A percentile compares a stretch with the other conserved stretches of the same genome.
phyloP scores from a whole-genome alignment of 768 basidiomycete species.

The Mycena leptocephala region DNA sequence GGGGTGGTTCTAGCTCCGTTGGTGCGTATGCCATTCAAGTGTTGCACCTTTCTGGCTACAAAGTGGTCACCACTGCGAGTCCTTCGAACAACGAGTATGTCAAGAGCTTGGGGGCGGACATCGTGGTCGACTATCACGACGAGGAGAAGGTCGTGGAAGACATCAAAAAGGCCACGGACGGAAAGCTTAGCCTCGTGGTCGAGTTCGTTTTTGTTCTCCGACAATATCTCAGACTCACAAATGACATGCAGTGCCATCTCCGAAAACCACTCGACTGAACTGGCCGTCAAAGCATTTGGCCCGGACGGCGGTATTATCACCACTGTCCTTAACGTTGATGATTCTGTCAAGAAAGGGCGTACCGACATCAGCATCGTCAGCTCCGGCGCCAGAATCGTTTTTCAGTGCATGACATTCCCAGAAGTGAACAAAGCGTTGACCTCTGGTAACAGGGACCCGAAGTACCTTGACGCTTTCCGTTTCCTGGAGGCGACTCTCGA shows the following conservation, averaged over 20 bases:
- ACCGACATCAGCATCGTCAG: conserved; percentile 26
- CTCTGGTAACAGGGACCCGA: conserved; percentile 20
- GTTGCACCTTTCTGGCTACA: conserved; percentile 21
- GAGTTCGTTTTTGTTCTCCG: conserved; percentile 24
- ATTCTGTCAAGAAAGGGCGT: conserved; percentile 24
- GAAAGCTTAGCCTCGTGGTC: conserved; percentile 26
- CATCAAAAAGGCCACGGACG: conserved; percentile 26
- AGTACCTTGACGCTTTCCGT: conserved; percentile 23
- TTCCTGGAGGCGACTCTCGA: conserved; percentile 25
- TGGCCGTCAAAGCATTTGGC: conserved; percentile 22
- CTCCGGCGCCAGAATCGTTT: conserved; percentile 20
- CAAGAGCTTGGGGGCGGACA: conserved; percentile 23
- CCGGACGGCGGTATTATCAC: conserved; percentile 24
- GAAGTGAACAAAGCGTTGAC: conserved; percentile 13
- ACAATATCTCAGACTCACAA: conserved; percentile 19
- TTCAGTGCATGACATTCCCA: conserved; percentile 15
- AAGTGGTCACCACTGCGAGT: conserved; percentile 26
- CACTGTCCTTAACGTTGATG: conserved; percentile 20
- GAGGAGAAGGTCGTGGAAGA: conserved; percentile 25
- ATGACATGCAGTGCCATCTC: conserved; percentile 17
- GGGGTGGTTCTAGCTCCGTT: conserved; percentile 24
- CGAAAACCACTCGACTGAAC: conserved; percentile 26
- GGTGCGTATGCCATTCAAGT: conserved; percentile 22
- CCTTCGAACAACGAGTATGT: conserved; percentile 26
- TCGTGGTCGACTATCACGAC: conserved; percentile 24